Conservation (phyloP, 2,329 filamentous ascomycete genomes). For the Alternaria burnsii region DNA sequence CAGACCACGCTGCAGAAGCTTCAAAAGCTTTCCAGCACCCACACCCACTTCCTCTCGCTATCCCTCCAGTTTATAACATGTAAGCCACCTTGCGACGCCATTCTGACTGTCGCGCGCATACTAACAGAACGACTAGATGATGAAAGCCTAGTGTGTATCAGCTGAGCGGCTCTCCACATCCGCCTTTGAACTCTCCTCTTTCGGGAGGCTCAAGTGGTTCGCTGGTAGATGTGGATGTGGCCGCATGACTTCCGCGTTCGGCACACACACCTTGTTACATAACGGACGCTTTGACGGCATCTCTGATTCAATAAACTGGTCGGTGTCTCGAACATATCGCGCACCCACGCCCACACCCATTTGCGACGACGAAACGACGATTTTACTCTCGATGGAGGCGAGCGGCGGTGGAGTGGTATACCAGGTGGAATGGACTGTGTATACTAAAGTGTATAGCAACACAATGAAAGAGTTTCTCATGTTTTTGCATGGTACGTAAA, state of each 20-base stretch:
- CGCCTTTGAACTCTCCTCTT: conserved; percentile 84
- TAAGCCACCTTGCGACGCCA: conserved; percentile 62
- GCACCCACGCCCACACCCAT: not conserved
- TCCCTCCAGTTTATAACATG: conserved; percentile 99
- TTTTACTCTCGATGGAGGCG: not conserved
- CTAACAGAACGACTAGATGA: conserved; percentile 73
- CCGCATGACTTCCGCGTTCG: conserved; percentile 98
- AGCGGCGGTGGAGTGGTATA: not conserved
- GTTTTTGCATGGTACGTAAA: conserved; percentile 1
- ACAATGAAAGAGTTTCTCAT: conserved; percentile 10
- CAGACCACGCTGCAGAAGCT: conserved; percentile 19
- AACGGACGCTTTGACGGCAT: conserved; percentile 97
- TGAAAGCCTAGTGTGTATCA: conserved; percentile 98
- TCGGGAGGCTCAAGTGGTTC: conserved; percentile 88
- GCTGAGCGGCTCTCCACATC: conserved; percentile 80
- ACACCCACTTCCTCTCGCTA: conserved; percentile 64
- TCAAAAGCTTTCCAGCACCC: conserved; percentile 47
- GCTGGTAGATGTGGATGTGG: conserved; percentile 68
- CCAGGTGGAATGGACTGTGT: not conserved
- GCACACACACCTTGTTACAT: conserved; percentile 98
- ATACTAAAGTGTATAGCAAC: conserved; percentile 7
- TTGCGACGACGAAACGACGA: not conserved
- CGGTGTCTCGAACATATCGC: conserved; percentile 47
- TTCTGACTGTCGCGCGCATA: conserved; percentile 7
- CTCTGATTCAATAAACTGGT: conserved; percentile 81